These are phyloP conservation scores for Physaria fendleri DNA, from an alignment of 345 rosid species.

Conservation along the genomic window DNA sequence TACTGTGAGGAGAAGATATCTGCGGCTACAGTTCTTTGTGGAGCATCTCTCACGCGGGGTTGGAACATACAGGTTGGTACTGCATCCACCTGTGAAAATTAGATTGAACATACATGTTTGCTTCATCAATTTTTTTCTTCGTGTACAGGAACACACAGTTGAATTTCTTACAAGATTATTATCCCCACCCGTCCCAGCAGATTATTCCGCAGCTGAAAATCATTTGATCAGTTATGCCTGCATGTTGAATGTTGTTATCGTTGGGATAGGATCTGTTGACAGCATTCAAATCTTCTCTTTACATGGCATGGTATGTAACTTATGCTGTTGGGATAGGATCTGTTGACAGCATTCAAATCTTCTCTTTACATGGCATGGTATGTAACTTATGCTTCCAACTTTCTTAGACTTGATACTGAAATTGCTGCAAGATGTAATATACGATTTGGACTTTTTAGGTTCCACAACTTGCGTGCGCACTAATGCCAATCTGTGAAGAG, in stretches of 20 bases:
- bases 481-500: conserved; percentile 94
- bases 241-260: conserved; percentile 71
- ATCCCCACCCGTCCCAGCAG: conserved; percentile 70
- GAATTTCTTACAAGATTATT: conserved; percentile 74
- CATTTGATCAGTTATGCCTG: conserved; percentile 77
- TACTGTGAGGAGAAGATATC: conserved; percentile 70
- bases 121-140: conserved; percentile 1
- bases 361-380: conserved; percentile 93
- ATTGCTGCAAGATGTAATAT: not conserved
- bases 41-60: conserved; percentile 89
- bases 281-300: conserved; percentile 89
- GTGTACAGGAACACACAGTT: conserved; percentile 74
- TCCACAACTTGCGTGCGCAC: conserved; percentile 86
- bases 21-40: conserved; percentile 90
- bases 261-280: conserved; percentile 83
- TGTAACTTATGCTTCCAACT: conserved; percentile 12
- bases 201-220: conserved; percentile 49
- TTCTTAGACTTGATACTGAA: not conserved
- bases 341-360: conserved; percentile 85
- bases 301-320: conserved; percentile 73
- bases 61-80: conserved; percentile 87
- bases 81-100: not conserved
- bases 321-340: conserved; percentile 81
- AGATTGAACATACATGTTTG: not conserved
- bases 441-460: conserved; percentile 40